Conservation (phyloP, 495 filamentous ascomycete genomes). For the Daldinia vernicosa region DNA sequence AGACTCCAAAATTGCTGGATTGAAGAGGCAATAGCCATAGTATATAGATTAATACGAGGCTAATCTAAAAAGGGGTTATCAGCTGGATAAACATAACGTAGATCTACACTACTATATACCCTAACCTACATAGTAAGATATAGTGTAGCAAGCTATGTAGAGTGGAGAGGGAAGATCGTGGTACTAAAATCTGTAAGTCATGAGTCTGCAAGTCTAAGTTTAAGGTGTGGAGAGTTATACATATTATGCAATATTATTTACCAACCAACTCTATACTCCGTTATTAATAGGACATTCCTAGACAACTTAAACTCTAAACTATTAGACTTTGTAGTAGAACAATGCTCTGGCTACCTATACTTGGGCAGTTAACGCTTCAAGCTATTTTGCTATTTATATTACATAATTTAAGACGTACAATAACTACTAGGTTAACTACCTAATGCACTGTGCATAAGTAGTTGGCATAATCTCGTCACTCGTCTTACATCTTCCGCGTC, state of each 20-base stretch:
- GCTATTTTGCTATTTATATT: no score
- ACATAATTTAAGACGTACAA: no score
- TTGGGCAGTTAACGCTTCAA: no score
- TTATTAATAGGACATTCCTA: conserved; percentile 24
- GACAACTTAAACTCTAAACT: conserved; percentile 17
- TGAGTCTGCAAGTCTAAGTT: conserved; percentile 4
- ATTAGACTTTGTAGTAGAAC: no score
- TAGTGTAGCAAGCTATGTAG: neutral
- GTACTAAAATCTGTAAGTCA: conserved; percentile 8
- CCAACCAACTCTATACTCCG: neutral
- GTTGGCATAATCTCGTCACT: neutral
- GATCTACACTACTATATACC: neutral
- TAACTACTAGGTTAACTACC: neutral
- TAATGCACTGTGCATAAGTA: neutral
- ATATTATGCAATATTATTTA: neutral
- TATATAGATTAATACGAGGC: neutral
- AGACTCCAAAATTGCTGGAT: no score
- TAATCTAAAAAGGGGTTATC: no score
- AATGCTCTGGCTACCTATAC: no score
- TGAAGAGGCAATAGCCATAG: neutral
- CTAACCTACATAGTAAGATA: no score
- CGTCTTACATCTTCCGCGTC: neutral
- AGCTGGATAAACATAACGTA: neutral
- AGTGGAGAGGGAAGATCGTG: neutral
- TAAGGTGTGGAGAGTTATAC: conserved; percentile 4